phyloP scores from a whole-genome alignment of 31 red algal species.

The Asparagopsis taxiformis region DNA sequence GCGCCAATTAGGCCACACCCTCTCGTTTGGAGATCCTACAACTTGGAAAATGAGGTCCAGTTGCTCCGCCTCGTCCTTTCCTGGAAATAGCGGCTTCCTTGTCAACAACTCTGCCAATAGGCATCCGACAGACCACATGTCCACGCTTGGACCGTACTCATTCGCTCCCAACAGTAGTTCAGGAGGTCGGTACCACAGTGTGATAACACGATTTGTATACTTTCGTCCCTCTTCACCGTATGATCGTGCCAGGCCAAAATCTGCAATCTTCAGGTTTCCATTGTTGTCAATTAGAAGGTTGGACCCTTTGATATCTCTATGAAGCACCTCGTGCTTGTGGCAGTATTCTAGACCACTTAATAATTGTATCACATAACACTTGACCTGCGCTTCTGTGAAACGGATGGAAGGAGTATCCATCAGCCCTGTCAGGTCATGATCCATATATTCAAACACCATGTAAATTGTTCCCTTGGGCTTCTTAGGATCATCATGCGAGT shows the following conservation, averaged over 20 bases:
- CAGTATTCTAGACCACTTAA: slow-evolving; percentile 89
- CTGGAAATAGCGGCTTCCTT: slow-evolving; percentile 92
- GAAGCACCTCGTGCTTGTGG: slow-evolving; percentile 77
- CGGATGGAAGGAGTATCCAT: slow-evolving; percentile 87
- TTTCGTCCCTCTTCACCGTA: slow-evolving; percentile 77
- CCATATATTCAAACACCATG: slow-evolving; percentile 99
- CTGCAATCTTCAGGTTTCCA: slow-evolving; percentile 92
- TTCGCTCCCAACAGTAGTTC: slow-evolving; percentile 93
- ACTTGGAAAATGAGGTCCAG: slow-evolving; percentile 84
- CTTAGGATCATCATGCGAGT: slow-evolving; percentile 15
- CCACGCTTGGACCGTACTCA: slow-evolving; percentile 82
- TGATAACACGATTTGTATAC: slow-evolving; percentile 96
- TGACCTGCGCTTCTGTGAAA: slow-evolving; percentile 92
- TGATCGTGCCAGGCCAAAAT: slow-evolving; percentile 94
- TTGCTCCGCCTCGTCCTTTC: slow-evolving; percentile 89
- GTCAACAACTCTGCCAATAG: slow-evolving; percentile 87
- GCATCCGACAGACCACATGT: slow-evolving; percentile 99
- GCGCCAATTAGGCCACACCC: slow-evolving; percentile 72
- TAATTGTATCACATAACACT: slow-evolving; percentile 92
- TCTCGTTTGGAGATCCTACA: slow-evolving; percentile 74
- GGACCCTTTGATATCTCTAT: slow-evolving; percentile 98
- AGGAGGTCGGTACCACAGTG: slow-evolving; percentile 95
- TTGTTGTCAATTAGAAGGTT: slow-evolving; percentile 91
- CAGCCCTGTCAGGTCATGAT: slow-evolving; percentile 94
- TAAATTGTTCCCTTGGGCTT: slow-evolving; percentile 82